Evolutionary conservation across 768 basidiomycete genomes (phyloP).

Genomic region (Lactarius evosmus): DNA sequence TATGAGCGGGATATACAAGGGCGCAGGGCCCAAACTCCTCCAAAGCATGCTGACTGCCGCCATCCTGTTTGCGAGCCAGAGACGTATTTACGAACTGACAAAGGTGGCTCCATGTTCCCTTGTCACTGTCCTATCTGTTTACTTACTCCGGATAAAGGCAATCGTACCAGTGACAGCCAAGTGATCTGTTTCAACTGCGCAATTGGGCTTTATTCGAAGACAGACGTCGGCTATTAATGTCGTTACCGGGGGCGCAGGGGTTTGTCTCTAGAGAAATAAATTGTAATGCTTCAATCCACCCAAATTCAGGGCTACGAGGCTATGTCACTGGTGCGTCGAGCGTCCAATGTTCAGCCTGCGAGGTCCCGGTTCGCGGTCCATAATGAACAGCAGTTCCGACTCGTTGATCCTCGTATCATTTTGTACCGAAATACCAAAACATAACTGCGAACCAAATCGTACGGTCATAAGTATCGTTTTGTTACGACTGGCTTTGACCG

Average conservation of each 20-base stretch:
- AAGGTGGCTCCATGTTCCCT: slow-evolving; percentile 33
- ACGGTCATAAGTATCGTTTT: background rate
- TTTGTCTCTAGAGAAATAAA: background rate
- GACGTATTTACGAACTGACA: slow-evolving; percentile 73
- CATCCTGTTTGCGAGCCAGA: slow-evolving; percentile 88
- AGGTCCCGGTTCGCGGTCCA: background rate
- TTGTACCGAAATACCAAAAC: background rate
- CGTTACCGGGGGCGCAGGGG: background rate
- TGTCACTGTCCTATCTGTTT: background rate
- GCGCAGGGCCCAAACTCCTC: slow-evolving; percentile 80
- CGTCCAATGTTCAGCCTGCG: background rate
- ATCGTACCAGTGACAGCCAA: slow-evolving; percentile 8
- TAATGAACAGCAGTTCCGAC: no score
- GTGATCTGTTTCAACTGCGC: slow-evolving; percentile 1
- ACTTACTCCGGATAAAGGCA: slow-evolving; percentile 6
- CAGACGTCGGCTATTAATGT: background rate
- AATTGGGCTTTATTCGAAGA: background rate
- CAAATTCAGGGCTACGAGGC: background rate
- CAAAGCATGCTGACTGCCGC: slow-evolving; percentile 94
- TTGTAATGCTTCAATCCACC: background rate
- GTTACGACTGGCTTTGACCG: background rate
- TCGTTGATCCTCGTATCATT: background rate
- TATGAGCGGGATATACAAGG: slow-evolving; percentile 79
- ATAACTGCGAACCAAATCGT: background rate
- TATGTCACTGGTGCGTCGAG: background rate